phyloP scores from a whole-genome alignment of 192 early-diverging fungal genomes.

The Gaertneriomyces semiglobifer region DNA sequence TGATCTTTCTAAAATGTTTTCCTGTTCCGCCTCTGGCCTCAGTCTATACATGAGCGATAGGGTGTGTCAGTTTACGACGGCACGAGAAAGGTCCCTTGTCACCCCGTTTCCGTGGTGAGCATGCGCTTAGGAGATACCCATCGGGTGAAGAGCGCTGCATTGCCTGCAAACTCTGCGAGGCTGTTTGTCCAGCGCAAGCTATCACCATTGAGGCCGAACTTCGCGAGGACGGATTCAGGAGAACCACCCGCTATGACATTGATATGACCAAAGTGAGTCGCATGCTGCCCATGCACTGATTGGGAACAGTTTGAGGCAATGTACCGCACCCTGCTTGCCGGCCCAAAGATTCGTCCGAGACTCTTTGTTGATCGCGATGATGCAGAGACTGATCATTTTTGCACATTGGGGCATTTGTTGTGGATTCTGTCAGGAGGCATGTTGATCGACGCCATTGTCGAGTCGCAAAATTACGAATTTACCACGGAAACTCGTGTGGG shows the following conservation, averaged over 20 bases:
- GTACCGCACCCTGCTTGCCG: too few species aligned
- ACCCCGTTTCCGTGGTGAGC: slow-evolving; percentile 95
- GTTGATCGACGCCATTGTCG: slow-evolving; percentile 97
- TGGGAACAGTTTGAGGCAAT: too few species aligned
- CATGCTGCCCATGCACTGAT: not conserved
- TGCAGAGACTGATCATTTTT: too few species aligned
- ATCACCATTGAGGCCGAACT: slow-evolving; percentile 98
- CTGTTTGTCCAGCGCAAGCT: slow-evolving; percentile 97
- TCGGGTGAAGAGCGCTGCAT: slow-evolving; percentile 98
- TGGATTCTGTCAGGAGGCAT: slow-evolving; percentile 96
- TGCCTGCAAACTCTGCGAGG: slow-evolving; percentile 97
- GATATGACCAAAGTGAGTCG: slow-evolving; percentile 94
- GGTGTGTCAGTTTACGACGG: too few species aligned
- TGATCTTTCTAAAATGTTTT: too few species aligned
- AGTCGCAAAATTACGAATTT: slow-evolving; percentile 93
- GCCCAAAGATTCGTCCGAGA: too few species aligned
- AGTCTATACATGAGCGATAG: too few species aligned
- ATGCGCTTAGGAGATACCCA: slow-evolving; percentile 91
- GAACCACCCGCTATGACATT: slow-evolving; percentile 97
- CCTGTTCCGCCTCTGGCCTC: too few species aligned
- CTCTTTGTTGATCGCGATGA: too few species aligned
- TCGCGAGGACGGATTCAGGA: slow-evolving; percentile 87
- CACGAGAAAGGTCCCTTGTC: slow-evolving; percentile 91
- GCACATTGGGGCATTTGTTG: slow-evolving; percentile 76
- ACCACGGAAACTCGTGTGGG: slow-evolving; percentile 98